These are phyloP conservation scores for Dioszegia crocea DNA, from an alignment of 768 basidiomycete genomes.

Conservation along the genomic window DNA sequence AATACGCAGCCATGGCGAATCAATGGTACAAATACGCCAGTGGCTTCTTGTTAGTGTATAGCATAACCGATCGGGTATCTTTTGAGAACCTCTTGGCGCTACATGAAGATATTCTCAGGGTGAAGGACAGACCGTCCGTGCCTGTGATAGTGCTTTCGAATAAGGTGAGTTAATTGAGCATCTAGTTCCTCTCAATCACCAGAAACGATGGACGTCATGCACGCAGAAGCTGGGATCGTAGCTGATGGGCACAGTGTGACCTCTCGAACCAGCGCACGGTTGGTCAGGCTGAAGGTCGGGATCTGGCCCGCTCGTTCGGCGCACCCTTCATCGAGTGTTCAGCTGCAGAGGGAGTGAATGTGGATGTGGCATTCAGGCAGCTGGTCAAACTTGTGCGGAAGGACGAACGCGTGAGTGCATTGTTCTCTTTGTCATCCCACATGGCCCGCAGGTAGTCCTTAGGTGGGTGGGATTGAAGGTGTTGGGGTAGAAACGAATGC, in stretches of 20 bases:
- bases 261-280: slow-evolving; percentile 29
- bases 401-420: slow-evolving; percentile 51
- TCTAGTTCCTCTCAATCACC: neutral
- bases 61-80: slow-evolving; percentile 53
- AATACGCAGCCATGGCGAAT: slow-evolving; percentile 49
- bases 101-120: slow-evolving; percentile 53
- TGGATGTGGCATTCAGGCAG: slow-evolving; percentile 53
- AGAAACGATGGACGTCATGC: no score
- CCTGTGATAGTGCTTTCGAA: slow-evolving; percentile 55
- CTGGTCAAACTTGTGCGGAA: slow-evolving; percentile 52
- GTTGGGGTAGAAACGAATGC: no score
- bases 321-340: slow-evolving; percentile 54
- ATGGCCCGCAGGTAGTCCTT: no score
- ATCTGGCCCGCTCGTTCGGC: slow-evolving; percentile 45
- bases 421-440: neutral
- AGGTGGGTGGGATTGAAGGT: no score
- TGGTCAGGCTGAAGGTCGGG: slow-evolving; percentile 41
- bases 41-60: slow-evolving; percentile 56
- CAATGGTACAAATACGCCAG: slow-evolving; percentile 51
- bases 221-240: no score
- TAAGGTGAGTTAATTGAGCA: slow-evolving; percentile 43
- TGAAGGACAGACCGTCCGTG: slow-evolving; percentile 53
- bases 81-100: slow-evolving; percentile 54
- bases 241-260: slow-evolving; percentile 39
- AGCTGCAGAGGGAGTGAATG: slow-evolving; percentile 54